Base-by-base conservation (phyloP, 495 filamentous ascomycete genomes). In the Aspergillus avenaceus region DNA sequence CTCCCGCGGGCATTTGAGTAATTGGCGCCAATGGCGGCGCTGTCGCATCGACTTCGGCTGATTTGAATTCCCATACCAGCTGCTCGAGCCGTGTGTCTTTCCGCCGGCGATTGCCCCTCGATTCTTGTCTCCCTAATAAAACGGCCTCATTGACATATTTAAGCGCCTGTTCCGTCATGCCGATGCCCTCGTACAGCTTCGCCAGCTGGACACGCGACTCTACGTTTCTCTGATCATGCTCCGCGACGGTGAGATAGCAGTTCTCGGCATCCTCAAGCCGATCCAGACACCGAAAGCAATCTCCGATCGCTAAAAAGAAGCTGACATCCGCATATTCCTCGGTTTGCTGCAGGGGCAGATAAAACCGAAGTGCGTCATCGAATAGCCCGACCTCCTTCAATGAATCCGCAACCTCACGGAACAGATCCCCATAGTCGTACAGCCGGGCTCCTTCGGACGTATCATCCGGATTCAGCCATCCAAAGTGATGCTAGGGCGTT, bases 131-230 rank as follows among this genome's bases (percentile, higher is more conserved):
- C 18, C 69, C 72, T n/a, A 92, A 67, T 24, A 78, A 65, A 47
- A 91, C 76, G 6, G 87, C 83, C 62, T 93, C 84, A 41, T 85
- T 83, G 44, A 88, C 82, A 29, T 84, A 81, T 29, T 84, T 79
- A 49, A 87, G 78, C 0, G 90, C 91, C 54, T 91, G 78, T 48
- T 87, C 82, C 16, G 76, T 77, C 67, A 84, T 79, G 40, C 79
- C 78, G 22, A 81, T 75, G 16, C 77, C 77, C 60, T 93, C 87
- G 60, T 90, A 95, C 60, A 96, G 79, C 54, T 84, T 87, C 8
- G 86, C 89, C 13, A 97, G 73, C 52, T 85, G 74, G 12, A 87
- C 81, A 38, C 88, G 84, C 12, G 84, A 85, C 44, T 90, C 83
- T 41, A 87, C 79, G 50, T 87, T 79, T 37, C 75, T 69, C 11